phyloP scores from a whole-genome alignment of 805 yeast species.

The Candida takata region DNA sequence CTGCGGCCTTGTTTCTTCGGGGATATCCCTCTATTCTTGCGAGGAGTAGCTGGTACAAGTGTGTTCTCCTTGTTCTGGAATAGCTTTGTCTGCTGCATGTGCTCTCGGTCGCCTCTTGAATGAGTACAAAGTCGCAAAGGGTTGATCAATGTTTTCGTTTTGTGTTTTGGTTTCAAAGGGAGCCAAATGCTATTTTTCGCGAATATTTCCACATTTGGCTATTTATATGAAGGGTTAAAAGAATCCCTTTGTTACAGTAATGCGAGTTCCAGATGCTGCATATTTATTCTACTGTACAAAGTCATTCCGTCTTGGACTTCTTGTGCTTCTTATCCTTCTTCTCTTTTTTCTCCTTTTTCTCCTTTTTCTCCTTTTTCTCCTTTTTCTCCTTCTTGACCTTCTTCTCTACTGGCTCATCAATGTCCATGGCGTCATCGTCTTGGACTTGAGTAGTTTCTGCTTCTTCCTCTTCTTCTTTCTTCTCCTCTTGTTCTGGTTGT shows the following conservation, averaged over 20 bases:
- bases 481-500: too few relatives aligned
- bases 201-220: neutral
- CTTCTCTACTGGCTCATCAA: conserved; percentile 8
- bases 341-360: conserved; percentile 11
- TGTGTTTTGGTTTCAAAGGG: neutral
- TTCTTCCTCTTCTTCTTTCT: conserved; percentile 3
- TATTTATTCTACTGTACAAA: too few relatives aligned
- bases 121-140: too few relatives aligned
- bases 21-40: conserved; percentile 1
- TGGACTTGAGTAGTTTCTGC: conserved; percentile 2
- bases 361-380: conserved; percentile 9
- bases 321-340: conserved; percentile 13
- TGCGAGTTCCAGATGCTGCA: too few relatives aligned
- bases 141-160: too few relatives aligned
- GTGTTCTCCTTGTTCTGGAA: conserved; percentile 16
- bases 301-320: conserved; percentile 8
- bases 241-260: too few relatives aligned
- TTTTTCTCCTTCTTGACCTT: conserved; percentile 4
- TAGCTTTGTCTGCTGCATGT: conserved; percentile 2
- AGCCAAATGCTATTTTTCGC: neutral
- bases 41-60: conserved; percentile 1
- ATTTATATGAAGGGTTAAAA: neutral
- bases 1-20: conserved; percentile 7
- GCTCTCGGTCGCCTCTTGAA: too few relatives aligned
- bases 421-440: conserved; percentile 9